Evolutionary conservation across 768 basidiomycete genomes (phyloP), one percentile per base, ranked within the genome.

Genomic region (Lentinula lateritia): DNA sequence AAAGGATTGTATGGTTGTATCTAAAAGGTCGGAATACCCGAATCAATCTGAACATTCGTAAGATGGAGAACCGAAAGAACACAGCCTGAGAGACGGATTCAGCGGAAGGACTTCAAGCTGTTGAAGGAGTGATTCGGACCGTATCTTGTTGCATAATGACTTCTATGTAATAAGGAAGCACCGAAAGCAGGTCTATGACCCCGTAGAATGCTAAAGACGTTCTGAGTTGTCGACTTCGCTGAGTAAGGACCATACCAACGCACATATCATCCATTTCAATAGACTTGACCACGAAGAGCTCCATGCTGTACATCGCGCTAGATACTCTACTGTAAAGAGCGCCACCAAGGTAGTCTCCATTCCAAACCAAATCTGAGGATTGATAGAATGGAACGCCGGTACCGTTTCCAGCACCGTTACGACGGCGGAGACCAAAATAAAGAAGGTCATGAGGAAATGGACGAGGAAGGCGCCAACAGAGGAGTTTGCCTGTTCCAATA

Each of bases 11-110:
- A 66, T 87, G 86, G 64, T 87, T 92, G 67, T 93, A 87, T 61
- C 87, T 84, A 80, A 96, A 96, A 0, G 94, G 92, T 52, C 91
- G 78, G 74, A 96, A 97, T 6, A 95, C 93, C 20, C 94, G 85
- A 28, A 95, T 73, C 2, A 96, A 81, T 36, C 94, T 87, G 72
- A 95, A 95, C 75, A 93, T 93, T 42, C 94, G 81, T 39, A 97
- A 76, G 60, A 96, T 95, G 0, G 93, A 93, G 71, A 95, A 97
- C 16, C 94, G 82, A 74, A 95, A 96, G 58, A 93, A 78, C 38
- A 89, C 88, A 4, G 91, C 88, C 90, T 93, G 69, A 5, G 36
- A 56, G 5, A 16, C 6, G 45, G 36, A 59, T 48, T 59, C 60
- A 41, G 13, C 35, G 6, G 2, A 45, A 42, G 28, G 28, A 12